These are phyloP conservation scores for Phytophthora chlamydospora DNA, from an alignment of 352 stramenopile genomes.

Conservation along the genomic window DNA sequence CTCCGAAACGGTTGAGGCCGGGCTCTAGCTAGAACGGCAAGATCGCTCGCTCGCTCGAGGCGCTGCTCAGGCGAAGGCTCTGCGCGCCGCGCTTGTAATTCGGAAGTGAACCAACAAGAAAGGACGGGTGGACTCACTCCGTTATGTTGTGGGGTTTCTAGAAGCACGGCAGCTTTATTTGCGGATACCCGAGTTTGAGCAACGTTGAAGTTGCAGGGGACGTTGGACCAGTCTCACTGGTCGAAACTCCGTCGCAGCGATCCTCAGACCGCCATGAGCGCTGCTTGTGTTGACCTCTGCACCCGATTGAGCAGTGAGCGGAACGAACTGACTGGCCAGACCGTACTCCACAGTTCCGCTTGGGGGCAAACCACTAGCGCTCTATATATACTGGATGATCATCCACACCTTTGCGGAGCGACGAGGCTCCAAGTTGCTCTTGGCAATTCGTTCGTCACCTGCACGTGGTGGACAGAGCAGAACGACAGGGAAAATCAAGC, in stretches of 20 bases:
- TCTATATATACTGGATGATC: too few relatives aligned
- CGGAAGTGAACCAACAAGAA: conserved; percentile 17
- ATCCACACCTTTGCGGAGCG: too few relatives aligned
- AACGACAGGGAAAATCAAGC: too few relatives aligned
- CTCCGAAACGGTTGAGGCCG: conserved; percentile 25
- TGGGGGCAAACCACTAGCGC: too few relatives aligned
- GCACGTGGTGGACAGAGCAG: too few relatives aligned
- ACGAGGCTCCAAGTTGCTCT: too few relatives aligned
- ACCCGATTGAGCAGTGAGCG: too few relatives aligned
- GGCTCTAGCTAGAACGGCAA: conserved; percentile 17
- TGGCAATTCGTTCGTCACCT: too few relatives aligned
- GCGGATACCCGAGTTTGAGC: conserved; percentile 14
- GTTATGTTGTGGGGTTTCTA: conserved; percentile 14
- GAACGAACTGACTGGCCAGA: too few relatives aligned
- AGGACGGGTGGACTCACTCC: conserved; percentile 3
- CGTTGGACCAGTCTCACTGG: conserved; percentile 27
- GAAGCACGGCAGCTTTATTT: conserved; percentile 26
- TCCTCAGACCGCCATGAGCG: background rate
- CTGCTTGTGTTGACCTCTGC: background rate
- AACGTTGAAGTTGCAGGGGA: conserved; percentile 24
- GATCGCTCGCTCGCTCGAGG: conserved; percentile 10
- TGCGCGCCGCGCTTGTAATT: conserved; percentile 32
- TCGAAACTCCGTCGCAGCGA: conserved; percentile 10
- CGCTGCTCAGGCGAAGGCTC: conserved; percentile 5
- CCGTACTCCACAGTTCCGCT: too few relatives aligned